Conservation (phyloP, 257 asterid genomes). For the Solanum tarijense region DNA sequence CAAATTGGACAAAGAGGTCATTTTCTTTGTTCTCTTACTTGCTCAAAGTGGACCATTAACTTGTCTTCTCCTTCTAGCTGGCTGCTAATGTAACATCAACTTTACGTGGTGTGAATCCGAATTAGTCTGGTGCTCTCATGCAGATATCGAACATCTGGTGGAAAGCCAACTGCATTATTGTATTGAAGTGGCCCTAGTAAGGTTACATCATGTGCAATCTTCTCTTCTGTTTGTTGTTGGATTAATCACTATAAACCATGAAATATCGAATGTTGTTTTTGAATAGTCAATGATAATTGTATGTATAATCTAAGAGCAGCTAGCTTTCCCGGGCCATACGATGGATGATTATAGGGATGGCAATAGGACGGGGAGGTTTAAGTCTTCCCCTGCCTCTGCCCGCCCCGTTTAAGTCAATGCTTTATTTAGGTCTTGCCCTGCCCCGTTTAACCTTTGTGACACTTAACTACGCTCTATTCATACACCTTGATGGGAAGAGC, state of each 20-base stretch:
- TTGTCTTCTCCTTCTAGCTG: background rate
- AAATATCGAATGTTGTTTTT: background rate
- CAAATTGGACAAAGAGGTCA: background rate
- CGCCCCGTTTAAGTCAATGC: background rate
- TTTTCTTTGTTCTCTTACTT: background rate
- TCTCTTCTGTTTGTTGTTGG: background rate
- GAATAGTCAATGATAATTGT: background rate
- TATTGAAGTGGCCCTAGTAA: background rate
- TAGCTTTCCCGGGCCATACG: slow-evolving; percentile 48
- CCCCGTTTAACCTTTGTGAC: background rate
- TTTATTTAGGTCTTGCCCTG: background rate
- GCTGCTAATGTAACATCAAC: background rate
- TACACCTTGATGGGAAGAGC: background rate
- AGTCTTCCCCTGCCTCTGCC: background rate
- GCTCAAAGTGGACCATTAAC: background rate
- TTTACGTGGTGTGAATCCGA: background rate
- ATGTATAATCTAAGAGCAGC: slow-evolving; percentile 1
- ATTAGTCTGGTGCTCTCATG: background rate
- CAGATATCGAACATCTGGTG: background rate
- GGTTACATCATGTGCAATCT: background rate
- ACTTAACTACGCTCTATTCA: background rate
- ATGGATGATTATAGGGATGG: slow-evolving; percentile 25
- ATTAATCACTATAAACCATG: background rate
- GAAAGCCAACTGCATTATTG: background rate
- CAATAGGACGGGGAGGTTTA: background rate